Base-by-base conservation (phyloP, 202 grass and related monocot species). In the Eragrostis tef region DNA sequence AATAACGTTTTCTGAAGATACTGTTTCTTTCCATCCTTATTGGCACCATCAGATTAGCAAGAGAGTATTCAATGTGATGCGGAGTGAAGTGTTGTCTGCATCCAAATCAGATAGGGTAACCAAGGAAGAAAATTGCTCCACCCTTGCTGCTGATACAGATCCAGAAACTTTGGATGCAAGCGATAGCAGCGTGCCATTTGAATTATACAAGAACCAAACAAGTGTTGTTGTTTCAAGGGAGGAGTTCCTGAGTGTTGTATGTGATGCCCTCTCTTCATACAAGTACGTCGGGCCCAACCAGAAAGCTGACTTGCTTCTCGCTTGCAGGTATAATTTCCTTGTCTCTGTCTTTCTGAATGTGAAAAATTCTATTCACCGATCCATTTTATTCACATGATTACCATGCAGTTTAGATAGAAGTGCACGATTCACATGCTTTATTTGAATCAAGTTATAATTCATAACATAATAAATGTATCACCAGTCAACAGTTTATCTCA, bases 221-320 rank as follows among this genome's bases (percentile, higher is more conserved):
- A 94, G 92, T 0, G 63, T 88, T 79, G 71, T 93, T 73, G 16
- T 98, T 87, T 86, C 88, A 75, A 93, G 95, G 72, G 87, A 94
- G 62, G 36, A 79, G 71, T 98, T 98, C 27, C 59, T 94, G 58
- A 86, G 77, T 84, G 87, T 94, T 57, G 88, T 93, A 47, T 98
- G 95, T 15, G 87, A 93, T 76, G 90, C 95, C 48, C 90, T 98
- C 46, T 77, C 90, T 68, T 74, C 52, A 42, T 98, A 98, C 69
- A 98, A 98, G 54, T 98, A 98, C 77, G 88, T 98, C 11, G 92
- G 92, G 64, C 92, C 95, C 66, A 94, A 98, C 63, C 95, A 94
- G 78, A 88, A 86, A 81, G 92, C 92, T 43, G 95, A 98, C 76
- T 88, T 98, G 27, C 87, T 93, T 85, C 86, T 98, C 11, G 95